Conservation (phyloP, 208 protist genomes). For the Phytomonas sp. region DNA sequence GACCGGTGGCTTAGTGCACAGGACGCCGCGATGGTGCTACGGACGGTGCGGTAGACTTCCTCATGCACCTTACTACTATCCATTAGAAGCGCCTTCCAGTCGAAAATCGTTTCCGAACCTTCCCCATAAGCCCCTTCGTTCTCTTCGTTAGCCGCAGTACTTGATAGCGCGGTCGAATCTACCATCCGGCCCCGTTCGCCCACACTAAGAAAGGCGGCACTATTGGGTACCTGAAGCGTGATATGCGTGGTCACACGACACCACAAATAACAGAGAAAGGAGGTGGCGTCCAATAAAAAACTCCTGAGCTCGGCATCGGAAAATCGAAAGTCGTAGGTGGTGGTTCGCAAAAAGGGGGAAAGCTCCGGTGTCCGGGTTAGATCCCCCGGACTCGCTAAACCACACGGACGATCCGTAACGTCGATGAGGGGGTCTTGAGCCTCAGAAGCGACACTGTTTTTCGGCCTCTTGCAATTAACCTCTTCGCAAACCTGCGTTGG, state of each 20-base stretch:
- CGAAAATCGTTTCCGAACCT: neutral
- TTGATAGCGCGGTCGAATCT: neutral
- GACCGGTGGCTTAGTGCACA: slow-evolving; percentile 65
- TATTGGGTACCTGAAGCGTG: slow-evolving; percentile 12
- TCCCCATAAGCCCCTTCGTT: neutral
- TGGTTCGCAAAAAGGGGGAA: neutral
- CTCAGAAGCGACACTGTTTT: neutral
- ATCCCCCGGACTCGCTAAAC: neutral
- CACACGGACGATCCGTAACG: neutral
- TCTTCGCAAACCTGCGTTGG: neutral
- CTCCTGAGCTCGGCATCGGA: neutral
- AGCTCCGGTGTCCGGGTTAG: neutral
- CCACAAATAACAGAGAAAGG: neutral
- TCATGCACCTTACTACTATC: slow-evolving; percentile 23
- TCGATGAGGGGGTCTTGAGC: neutral
- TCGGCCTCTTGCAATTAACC: neutral
- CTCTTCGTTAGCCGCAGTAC: neutral
- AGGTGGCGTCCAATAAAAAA: neutral
- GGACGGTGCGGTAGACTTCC: slow-evolving; percentile 46
- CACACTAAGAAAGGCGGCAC: slow-evolving; percentile 23
- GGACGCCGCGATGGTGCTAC: slow-evolving; percentile 61
- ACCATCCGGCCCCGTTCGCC: slow-evolving; percentile 22
- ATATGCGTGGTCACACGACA: slow-evolving; percentile 3
- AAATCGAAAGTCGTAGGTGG: neutral
- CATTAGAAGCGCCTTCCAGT: neutral